These are phyloP conservation scores for Rubia yunnanensis DNA, from an alignment of 257 asterid genomes.

Conservation along the genomic window DNA sequence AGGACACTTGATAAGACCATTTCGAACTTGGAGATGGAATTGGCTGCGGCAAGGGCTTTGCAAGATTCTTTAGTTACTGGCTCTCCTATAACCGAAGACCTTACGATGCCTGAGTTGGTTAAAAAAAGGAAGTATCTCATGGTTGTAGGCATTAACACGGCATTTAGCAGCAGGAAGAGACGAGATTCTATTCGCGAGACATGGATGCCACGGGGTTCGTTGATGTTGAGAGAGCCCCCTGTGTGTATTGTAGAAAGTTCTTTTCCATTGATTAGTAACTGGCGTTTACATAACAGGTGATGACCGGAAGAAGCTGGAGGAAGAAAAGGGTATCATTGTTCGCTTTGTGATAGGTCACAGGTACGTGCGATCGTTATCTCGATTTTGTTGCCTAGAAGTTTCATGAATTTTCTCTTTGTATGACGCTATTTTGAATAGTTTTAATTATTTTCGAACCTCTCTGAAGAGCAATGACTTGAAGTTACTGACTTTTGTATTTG, in stretches of 20 bases:
- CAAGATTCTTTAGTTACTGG: conserved; percentile 78
- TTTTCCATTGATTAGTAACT: neutral
- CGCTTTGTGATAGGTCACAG: conserved; percentile 61
- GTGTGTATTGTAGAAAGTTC: conserved; percentile 8
- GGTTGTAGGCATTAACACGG: conserved; percentile 80
- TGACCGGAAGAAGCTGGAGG: conserved; percentile 48
- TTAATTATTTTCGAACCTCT: neutral
- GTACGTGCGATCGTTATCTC: conserved; percentile 17
- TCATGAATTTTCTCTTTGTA: neutral
- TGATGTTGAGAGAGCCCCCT: neutral
- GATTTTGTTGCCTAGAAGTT: neutral
- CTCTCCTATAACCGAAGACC: conserved; percentile 69
- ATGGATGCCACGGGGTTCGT: conserved; percentile 83
- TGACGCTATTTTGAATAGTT: neutral
- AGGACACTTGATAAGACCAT: conserved; percentile 77
- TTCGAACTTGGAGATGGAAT: conserved; percentile 81
- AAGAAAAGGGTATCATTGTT: conserved; percentile 48
- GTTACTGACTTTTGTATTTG: conserved; percentile 6
- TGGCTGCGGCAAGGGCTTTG: conserved; percentile 77
- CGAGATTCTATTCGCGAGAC: conserved; percentile 89
- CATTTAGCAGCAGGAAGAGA: conserved; percentile 88
- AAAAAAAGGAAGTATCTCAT: conserved; percentile 67
- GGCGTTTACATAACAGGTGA: conserved; percentile 34
- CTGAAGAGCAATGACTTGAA: neutral
- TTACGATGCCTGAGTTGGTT: conserved; percentile 53